A percentile compares a stretch with the other conserved stretches of the same genome.
phyloP scores from a whole-genome alignment of 2,329 filamentous ascomycete species.

The Ustilaginoidea virens region DNA sequence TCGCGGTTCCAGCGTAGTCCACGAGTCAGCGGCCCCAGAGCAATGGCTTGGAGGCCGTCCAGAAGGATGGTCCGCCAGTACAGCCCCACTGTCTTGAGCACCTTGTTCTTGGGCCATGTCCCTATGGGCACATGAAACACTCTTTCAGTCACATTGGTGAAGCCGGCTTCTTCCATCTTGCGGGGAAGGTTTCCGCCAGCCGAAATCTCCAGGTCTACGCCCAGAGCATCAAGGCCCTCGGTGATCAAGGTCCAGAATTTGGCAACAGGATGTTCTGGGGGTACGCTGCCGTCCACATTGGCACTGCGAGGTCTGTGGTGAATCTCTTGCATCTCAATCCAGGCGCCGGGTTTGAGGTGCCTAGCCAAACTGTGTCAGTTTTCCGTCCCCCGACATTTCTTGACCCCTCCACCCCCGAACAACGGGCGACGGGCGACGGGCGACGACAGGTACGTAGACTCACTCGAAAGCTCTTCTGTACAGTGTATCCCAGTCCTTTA shows the following conservation, averaged over 20 bases:
- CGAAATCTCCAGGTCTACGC: conserved; percentile 30
- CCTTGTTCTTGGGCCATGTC: conserved; percentile 35
- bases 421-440: too few species aligned
- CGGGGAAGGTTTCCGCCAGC: conserved; percentile 24
- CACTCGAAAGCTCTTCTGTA: conserved; percentile 31
- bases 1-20: conserved; percentile 31
- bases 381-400: too few species aligned
- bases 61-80: conserved; percentile 35
- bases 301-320: conserved; percentile 31
- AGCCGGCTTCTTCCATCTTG: conserved; percentile 34
- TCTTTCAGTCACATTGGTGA: conserved; percentile 33
- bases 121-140: conserved; percentile 38
- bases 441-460: conserved; percentile 6
- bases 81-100: conserved; percentile 33
- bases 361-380: too few species aligned
- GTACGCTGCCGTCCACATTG: conserved; percentile 21
- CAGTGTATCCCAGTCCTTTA: conserved; percentile 37
- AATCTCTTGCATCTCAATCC: conserved; percentile 40
- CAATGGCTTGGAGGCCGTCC: conserved; percentile 34
- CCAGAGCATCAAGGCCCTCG: conserved; percentile 26
- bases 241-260: conserved; percentile 31
- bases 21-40: conserved; percentile 34
- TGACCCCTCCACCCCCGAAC: too few species aligned
- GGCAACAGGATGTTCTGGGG: conserved; percentile 23
- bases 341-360: conserved; percentile 36